Conservation (phyloP, 495 filamentous ascomycete genomes). For the Annulohypoxylon bovei region DNA sequence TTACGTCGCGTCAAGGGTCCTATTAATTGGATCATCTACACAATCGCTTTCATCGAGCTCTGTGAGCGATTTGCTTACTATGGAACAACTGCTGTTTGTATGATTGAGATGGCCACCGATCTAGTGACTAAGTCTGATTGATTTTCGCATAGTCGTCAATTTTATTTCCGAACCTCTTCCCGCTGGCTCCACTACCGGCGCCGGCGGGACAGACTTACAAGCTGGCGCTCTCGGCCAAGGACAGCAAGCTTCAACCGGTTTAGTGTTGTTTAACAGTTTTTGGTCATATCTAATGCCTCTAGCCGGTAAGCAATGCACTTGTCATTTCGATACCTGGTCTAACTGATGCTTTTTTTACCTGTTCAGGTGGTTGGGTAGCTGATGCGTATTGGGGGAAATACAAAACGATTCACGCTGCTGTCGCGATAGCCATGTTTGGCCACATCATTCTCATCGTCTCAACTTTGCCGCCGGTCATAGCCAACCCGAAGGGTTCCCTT, state of each 20-base stretch:
- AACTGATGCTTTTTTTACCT: slow-evolving; percentile 16
- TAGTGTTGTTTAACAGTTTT: slow-evolving; percentile 77
- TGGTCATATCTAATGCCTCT: slow-evolving; percentile 80
- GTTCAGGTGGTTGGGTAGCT: slow-evolving; percentile 71
- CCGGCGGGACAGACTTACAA: slow-evolving; percentile 57
- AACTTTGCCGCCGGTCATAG: slow-evolving; percentile 69
- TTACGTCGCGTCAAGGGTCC: slow-evolving; percentile 72
- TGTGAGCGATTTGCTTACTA: slow-evolving; percentile 86
- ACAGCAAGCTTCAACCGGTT: slow-evolving; percentile 69
- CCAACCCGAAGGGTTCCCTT: slow-evolving; percentile 61
- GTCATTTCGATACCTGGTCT: background rate
- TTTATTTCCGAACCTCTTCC: slow-evolving; percentile 77
- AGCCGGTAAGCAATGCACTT: slow-evolving; percentile 47
- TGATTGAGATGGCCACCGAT: background rate
- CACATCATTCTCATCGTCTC: slow-evolving; percentile 73
- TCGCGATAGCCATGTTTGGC: slow-evolving; percentile 68
- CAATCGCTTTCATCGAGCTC: slow-evolving; percentile 78
- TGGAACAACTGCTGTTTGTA: slow-evolving; percentile 77
- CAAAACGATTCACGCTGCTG: slow-evolving; percentile 70
- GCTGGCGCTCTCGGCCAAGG: slow-evolving; percentile 75
- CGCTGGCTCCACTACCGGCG: slow-evolving; percentile 67
- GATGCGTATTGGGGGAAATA: slow-evolving; percentile 78
- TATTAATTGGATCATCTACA: slow-evolving; percentile 72
- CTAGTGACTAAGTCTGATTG: slow-evolving; percentile 9
- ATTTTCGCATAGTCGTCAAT: slow-evolving; percentile 55